Evolutionary conservation across 805 yeast species (phyloP).

Genomic region (Metschnikowia rubicola): DNA sequence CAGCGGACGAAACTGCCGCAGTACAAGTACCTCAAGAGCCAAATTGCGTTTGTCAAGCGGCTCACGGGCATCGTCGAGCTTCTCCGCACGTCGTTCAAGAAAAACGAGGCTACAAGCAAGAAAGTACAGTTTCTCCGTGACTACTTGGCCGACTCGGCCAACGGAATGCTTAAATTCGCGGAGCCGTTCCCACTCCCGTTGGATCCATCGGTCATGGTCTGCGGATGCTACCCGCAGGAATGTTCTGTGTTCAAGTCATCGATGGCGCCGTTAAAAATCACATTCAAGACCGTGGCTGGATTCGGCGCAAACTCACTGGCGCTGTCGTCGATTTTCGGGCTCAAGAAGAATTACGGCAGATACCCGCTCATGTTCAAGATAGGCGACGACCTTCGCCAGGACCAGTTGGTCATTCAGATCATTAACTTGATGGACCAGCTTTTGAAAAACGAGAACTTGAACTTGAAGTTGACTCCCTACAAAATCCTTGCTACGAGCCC

Average conservation of each 20-base stretch:
- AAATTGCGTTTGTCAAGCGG: slow-evolving; percentile 64
- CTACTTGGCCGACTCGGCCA: slow-evolving; percentile 47
- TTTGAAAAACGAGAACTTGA: slow-evolving; percentile 83
- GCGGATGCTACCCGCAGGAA: slow-evolving; percentile 76
- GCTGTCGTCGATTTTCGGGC: slow-evolving; percentile 34
- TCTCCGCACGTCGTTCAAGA: slow-evolving; percentile 48
- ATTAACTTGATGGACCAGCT: slow-evolving; percentile 87
- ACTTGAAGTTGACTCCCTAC: slow-evolving; percentile 83
- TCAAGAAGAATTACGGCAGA: slow-evolving; percentile 32
- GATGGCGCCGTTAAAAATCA: slow-evolving; percentile 80
- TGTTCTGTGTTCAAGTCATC: slow-evolving; percentile 89
- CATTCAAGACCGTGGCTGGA: slow-evolving; percentile 55
- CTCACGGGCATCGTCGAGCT: slow-evolving; percentile 63
- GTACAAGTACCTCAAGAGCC: slow-evolving; percentile 47
- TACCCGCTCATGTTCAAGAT: slow-evolving; percentile 90
- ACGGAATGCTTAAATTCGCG: slow-evolving; percentile 40
- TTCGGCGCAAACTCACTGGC: slow-evolving; percentile 7
- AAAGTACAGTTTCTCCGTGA: slow-evolving; percentile 67
- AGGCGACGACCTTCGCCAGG: slow-evolving; percentile 95
- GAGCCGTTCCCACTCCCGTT: slow-evolving; percentile 71
- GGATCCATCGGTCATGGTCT: slow-evolving; percentile 72
- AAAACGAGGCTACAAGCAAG: slow-evolving; percentile 72
- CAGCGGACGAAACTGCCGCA: slow-evolving; percentile 27
- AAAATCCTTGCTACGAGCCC: slow-evolving; percentile 87
- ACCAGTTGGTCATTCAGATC: slow-evolving; percentile 93